These are phyloP conservation scores for Colletotrichum simmondsii DNA, from an alignment of 2,329 filamentous ascomycete genomes.

Conservation along the genomic window DNA sequence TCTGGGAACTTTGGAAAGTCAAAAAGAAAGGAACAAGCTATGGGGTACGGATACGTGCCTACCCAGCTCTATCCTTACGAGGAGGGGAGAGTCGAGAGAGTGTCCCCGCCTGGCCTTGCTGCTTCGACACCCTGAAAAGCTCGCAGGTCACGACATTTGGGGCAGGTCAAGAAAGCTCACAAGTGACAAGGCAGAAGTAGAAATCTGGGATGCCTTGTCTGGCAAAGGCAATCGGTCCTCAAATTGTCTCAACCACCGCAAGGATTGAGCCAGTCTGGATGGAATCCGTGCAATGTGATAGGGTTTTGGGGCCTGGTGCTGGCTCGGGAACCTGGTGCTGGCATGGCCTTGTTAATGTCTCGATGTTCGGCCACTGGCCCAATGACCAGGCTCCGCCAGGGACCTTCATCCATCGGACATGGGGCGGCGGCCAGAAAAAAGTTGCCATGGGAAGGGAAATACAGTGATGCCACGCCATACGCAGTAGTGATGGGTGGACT, in stretches of 20 bases:
- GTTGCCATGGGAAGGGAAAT: background rate
- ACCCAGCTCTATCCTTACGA: background rate
- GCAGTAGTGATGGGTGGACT: background rate
- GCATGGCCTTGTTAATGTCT: slow-evolving; percentile 3
- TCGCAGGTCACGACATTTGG: background rate
- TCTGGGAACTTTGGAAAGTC: background rate
- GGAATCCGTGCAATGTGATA: slow-evolving; percentile 16
- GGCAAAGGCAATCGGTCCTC: background rate
- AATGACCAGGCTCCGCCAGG: background rate
- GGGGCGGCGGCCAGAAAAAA: no score
- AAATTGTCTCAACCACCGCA: slow-evolving; percentile 6
- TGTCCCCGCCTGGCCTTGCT: background rate
- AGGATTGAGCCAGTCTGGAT: slow-evolving; percentile 1
- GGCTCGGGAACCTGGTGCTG: slow-evolving; percentile 1
- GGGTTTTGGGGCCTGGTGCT: background rate
- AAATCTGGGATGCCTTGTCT: background rate
- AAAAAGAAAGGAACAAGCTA: background rate
- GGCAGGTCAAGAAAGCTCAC: background rate
- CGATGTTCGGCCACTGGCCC: slow-evolving; percentile 1
- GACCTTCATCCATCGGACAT: background rate
- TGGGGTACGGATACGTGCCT: background rate
- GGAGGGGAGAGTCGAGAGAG: background rate
- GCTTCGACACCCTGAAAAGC: background rate
- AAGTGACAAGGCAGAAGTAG: background rate
- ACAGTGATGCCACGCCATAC: background rate